phyloP scores from a whole-genome alignment of 805 yeast species.

The Hanseniaspora nectarophila region DNA sequence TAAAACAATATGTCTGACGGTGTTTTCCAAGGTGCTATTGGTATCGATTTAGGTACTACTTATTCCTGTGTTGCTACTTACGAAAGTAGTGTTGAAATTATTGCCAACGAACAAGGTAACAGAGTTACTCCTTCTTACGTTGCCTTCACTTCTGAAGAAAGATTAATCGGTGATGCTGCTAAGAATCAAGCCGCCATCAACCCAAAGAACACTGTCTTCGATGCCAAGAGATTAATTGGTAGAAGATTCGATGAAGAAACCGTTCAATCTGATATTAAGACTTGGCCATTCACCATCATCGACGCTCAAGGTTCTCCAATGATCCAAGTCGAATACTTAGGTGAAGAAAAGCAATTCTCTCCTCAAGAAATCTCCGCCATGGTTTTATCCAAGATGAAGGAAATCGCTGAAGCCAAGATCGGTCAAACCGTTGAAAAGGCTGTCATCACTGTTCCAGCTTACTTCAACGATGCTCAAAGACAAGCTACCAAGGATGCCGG shows the following conservation, averaged over 20 bases:
- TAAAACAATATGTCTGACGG: constrained; percentile 72
- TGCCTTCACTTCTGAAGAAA: constrained; percentile 65
- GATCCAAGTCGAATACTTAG: constrained; percentile 58
- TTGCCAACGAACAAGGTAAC: constrained; percentile 79
- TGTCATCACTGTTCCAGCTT: constrained; percentile 69
- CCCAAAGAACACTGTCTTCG: constrained; percentile 67
- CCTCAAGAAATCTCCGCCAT: constrained; percentile 68
- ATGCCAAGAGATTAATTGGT: constrained; percentile 75
- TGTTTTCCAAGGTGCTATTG: constrained; percentile 98
- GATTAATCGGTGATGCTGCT: constrained; percentile 75
- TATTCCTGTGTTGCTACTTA: constrained; percentile 70
- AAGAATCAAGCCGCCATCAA: constrained; percentile 74
- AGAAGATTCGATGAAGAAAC: constrained; percentile 62
- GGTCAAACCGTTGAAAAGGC: constrained; percentile 63
- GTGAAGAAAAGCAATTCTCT: constrained; percentile 55
- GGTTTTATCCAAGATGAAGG: constrained; percentile 74
- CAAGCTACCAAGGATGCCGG: constrained; percentile 78
- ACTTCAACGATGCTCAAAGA: constrained; percentile 70
- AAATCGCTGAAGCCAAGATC: constrained; percentile 65
- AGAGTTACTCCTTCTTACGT: constrained; percentile 74
- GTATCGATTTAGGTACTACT: constrained; percentile 95
- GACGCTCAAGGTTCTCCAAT: constrained; percentile 56
- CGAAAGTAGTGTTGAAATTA: constrained; percentile 65
- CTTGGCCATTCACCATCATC: constrained; percentile 71
- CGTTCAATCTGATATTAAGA: constrained; percentile 82